A percentile compares a stretch with the other conserved stretches of the same genome.
Conservation (phyloP, 495 filamentous ascomycete species). For the Talaromyces ruber region DNA sequence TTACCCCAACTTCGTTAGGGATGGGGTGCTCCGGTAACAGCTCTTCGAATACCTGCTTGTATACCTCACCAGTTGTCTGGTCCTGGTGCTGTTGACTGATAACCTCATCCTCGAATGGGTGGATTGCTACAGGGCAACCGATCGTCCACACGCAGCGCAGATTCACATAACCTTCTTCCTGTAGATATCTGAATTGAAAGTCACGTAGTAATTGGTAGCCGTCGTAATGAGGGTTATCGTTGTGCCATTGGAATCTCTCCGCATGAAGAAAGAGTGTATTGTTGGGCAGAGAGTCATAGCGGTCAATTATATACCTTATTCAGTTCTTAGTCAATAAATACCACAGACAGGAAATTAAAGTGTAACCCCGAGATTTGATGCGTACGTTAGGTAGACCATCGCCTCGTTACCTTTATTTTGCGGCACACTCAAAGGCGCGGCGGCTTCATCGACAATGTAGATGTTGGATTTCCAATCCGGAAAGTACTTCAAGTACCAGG, state of each 20-base stretch:
- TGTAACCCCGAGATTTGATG: neutral
- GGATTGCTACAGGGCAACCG: constrained; percentile 31
- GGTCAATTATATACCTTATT: constrained; percentile 31
- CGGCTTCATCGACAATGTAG: constrained; percentile 40
- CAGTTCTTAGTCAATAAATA: constrained; percentile 1
- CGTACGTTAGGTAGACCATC: constrained; percentile 46
- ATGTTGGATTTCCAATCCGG: constrained; percentile 32
- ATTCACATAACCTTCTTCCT: constrained; percentile 37
- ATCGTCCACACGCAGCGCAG: constrained; percentile 35
- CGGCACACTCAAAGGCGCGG: constrained; percentile 32
- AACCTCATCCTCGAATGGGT: constrained; percentile 13
- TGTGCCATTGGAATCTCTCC: constrained; percentile 38
- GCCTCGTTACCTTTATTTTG: constrained; percentile 54
- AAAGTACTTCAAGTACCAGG: constrained; percentile 23
- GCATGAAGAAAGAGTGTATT: constrained; percentile 39
- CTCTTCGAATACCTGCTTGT: neutral
- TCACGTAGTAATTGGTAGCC: constrained; percentile 17
- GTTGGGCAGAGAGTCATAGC: constrained; percentile 36
- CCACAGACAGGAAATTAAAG: neutral
- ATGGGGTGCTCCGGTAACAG: constrained; percentile 28
- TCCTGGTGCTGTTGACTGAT: neutral
- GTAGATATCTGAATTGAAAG: constrained; percentile 17
- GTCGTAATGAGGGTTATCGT: constrained; percentile 44
- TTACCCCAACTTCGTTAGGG: constrained; percentile 24
- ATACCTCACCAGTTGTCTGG: neutral